Evolutionary conservation across 805 yeast species (phyloP), one percentile per base, ranked within the genome.

Genomic region (Zygosaccharomyces gambellarensis): DNA sequence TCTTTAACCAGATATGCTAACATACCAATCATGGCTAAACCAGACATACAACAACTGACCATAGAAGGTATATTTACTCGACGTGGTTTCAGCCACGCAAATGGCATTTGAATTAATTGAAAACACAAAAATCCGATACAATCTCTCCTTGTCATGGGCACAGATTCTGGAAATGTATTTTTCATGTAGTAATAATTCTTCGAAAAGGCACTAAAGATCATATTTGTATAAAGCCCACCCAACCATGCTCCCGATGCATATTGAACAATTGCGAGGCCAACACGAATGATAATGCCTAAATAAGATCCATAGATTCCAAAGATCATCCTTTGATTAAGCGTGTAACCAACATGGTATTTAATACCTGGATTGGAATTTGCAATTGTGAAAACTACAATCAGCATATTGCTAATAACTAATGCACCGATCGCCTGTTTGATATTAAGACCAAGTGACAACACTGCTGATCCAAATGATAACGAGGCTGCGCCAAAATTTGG

Each of bases 61-160:
- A 60, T 56, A 36, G 67, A 62, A 30, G 59, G 57, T 27, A 52
- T 43, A 27, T 65, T 68, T 39, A 65, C 50, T 45, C 56, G 62
- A 46, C 68, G 67, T 14, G 73, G 72, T 29, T 60, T 68, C 36
- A 71, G 60, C 31, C 59, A 51, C 4, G 58, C 57, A 23, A 60
- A 54, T 5, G 69, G 67, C 39, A 60, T 46, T 51, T 61, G 57
- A 12, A 73, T 52, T 1, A 70, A 10, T 51, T 71, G 72, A 56
- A 71, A 76, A n/a, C 73, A 39, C 5, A 74, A 50, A 47, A 75
- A 71, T 0, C 75, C 73, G 43, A 73, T 61, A 36, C 73, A 61
- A 25, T 73, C 71, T 49, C 69, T 67, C 5, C 70, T 65, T 2
- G 74, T 62, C 61, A 74, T 65, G 7, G 60, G 63, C 14, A 68